Evolutionary conservation across 1,284 basidiomycete genomes (phyloP).

Genomic region (Ceraceosorus guamensis): DNA sequence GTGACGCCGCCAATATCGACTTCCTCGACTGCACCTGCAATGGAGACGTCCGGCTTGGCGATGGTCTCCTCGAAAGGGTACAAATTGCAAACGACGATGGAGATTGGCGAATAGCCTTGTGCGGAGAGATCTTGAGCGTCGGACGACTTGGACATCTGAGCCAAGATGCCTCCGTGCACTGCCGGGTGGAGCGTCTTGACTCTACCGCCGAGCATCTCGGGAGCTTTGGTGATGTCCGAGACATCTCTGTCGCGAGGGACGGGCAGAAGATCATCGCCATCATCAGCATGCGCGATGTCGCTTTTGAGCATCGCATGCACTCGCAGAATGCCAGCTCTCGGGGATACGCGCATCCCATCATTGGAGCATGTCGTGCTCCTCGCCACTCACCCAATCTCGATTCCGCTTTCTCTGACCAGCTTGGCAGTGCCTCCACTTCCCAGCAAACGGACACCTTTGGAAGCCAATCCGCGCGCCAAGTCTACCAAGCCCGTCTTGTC

Average conservation of each 20-base stretch:
- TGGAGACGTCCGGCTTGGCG: constrained; percentile 70
- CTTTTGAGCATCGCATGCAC: too few species aligned
- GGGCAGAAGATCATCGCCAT: too few species aligned
- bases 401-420: constrained; percentile 87
- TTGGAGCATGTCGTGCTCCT: too few species aligned
- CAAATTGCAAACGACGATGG: constrained; percentile 73
- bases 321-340: too few species aligned
- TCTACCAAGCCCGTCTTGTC: constrained; percentile 89
- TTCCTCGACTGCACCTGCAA: constrained; percentile 90
- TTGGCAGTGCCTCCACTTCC: constrained; percentile 97
- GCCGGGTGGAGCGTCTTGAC: constrained; percentile 99
- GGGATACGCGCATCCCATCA: too few species aligned
- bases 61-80: constrained; percentile 91
- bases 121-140: constrained; percentile 40
- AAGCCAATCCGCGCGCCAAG: constrained; percentile 73
- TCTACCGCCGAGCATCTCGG: constrained; percentile 98
- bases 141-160: constrained; percentile 39
- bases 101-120: constrained; percentile 40
- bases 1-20: constrained; percentile 99
- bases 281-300: too few species aligned
- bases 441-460: constrained; percentile 75
- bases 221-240: constrained; percentile 92
- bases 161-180: constrained; percentile 74
- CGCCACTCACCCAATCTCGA: too few species aligned
- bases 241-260: too few species aligned